These are phyloP conservation scores for Xylariales sp. DNA, from an alignment of 2,329 filamentous ascomycete genomes.

Conservation along the genomic window DNA sequence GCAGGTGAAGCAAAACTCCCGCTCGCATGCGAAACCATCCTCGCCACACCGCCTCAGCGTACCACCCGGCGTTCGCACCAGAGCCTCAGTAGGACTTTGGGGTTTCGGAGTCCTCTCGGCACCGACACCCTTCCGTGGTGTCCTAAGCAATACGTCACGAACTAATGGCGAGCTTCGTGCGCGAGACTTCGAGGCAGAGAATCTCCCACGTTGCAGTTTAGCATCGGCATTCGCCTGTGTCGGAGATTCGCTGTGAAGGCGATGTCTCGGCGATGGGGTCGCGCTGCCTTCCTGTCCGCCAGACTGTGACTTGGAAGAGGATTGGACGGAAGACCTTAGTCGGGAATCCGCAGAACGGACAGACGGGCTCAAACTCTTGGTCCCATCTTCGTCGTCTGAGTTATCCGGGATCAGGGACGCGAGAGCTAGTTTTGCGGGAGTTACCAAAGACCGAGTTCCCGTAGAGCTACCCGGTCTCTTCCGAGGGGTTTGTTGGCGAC, in stretches of 20 bases:
- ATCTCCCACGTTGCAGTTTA: background rate
- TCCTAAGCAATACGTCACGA: slow-evolving; percentile 16
- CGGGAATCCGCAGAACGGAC: background rate
- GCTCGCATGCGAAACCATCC: slow-evolving; percentile 50
- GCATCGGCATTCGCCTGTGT: too few relatives aligned
- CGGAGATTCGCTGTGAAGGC: background rate
- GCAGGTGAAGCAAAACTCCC: slow-evolving; percentile 58
- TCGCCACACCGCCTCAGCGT: slow-evolving; percentile 48
- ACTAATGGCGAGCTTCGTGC: slow-evolving; percentile 22
- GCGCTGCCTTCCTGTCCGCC: too few relatives aligned
- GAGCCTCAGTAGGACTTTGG: background rate
- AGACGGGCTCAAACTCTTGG: slow-evolving; percentile 5
- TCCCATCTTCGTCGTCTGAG: slow-evolving; percentile 9
- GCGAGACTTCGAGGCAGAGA: background rate
- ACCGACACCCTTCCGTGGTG: slow-evolving; percentile 9
- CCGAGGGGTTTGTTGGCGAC: too few relatives aligned
- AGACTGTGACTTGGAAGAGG: background rate
- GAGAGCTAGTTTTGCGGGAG: slow-evolving; percentile 4
- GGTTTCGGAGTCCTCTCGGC: background rate
- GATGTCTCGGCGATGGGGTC: background rate
- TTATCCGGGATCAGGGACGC: slow-evolving; percentile 6
- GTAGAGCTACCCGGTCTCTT: too few relatives aligned
- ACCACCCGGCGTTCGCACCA: slow-evolving; percentile 44
- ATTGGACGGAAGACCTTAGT: background rate
- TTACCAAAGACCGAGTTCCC: too few relatives aligned